Base-by-base conservation (phyloP, 139 green algal genomes). In the Chlorella sp. region DNA sequence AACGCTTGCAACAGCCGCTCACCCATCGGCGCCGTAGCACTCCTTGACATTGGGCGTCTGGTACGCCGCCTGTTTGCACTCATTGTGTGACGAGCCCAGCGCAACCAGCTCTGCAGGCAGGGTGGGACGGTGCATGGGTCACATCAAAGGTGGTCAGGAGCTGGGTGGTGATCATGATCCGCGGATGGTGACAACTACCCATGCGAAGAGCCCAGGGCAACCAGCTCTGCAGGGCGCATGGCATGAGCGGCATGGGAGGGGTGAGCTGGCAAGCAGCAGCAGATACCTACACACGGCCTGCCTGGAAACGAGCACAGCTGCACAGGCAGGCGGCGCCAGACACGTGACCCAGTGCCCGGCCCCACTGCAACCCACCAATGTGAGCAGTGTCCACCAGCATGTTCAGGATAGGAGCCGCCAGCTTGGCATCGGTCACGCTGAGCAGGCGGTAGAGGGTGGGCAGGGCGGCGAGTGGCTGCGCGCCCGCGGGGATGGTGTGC, bases 351-450 rank as follows among this genome's bases (percentile, higher is more conserved):
- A n/a, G n/a, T n/a, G n/a, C n/a, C n/a, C n/a, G n/a, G n/a, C n/a
- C n/a, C n/a, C n/a, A n/a, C n/a, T n/a, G 4, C 19, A 0, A 11
- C 73, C 38, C 77, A 83, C 77, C 77, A 7, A 83, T 83, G 77
- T 83, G 77, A 7, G 77, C 83, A 11, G 70, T 16, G 70, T 92
- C 89, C 64, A 92, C 67, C 24, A 92, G 26, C 36, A 54, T 76
- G 81, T 92, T 92, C 58, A 92, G 44, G 19, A 92, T 44, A 16
- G 82, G 84, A 13, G 48, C 46, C 28, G 60, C 64, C 58, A 83
- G 56, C 34, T 48, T 19, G 3, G 24, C 30, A 28, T 92, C 24
- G 17, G 36, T 75, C 44, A 76, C 86, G 56, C 19, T 67, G 43
- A 92, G 79, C 73, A 89, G 38, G 51, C 75, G 54, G 58, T 88